These are phyloP conservation scores for Ceriops tagal DNA, from an alignment of 345 rosid species.

Conservation along the genomic window DNA sequence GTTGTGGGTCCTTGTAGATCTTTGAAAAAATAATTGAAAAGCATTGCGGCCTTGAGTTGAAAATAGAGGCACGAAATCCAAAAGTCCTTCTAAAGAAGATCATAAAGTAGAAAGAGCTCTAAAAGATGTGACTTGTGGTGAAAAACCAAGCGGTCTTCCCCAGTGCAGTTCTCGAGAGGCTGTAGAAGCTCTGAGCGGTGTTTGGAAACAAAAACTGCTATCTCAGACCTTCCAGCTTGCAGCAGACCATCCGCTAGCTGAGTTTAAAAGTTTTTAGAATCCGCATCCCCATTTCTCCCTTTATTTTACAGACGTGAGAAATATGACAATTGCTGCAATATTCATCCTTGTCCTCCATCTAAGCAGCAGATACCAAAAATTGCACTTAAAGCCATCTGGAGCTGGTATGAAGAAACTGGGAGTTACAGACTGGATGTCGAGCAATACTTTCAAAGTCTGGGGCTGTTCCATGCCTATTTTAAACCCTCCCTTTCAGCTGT, in stretches of 20 bases:
- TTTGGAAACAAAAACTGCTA: slow-evolving; percentile 19
- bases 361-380: slow-evolving; percentile 14
- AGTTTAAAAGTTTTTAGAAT: slow-evolving; percentile 21
- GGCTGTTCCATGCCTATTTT: slow-evolving; percentile 27
- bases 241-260: slow-evolving; percentile 24
- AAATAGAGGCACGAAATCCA: slow-evolving; percentile 9
- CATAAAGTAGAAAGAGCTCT: slow-evolving; percentile 6
- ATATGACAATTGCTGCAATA: too few species aligned
- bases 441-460: slow-evolving; percentile 8
- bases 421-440: slow-evolving; percentile 28
- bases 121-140: slow-evolving; percentile 6
- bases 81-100: background rate
- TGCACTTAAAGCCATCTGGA: slow-evolving; percentile 28
- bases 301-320: background rate
- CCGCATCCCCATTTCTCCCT: slow-evolving; percentile 24
- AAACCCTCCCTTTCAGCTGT: slow-evolving; percentile 34
- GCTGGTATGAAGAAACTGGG: slow-evolving; percentile 29
- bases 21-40: too few species aligned
- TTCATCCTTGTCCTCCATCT: too few species aligned
- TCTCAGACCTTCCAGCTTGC: too few species aligned
- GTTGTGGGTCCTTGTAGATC: too few species aligned
- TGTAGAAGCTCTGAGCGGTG: slow-evolving; percentile 13
- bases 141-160: slow-evolving; percentile 5
- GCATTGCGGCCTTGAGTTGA: background rate
- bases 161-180: slow-evolving; percentile 8